Evolutionary conservation across 148 eudicot species (phyloP), one percentile per base, ranked within the genome.

Genomic region (Silene latifolia): DNA sequence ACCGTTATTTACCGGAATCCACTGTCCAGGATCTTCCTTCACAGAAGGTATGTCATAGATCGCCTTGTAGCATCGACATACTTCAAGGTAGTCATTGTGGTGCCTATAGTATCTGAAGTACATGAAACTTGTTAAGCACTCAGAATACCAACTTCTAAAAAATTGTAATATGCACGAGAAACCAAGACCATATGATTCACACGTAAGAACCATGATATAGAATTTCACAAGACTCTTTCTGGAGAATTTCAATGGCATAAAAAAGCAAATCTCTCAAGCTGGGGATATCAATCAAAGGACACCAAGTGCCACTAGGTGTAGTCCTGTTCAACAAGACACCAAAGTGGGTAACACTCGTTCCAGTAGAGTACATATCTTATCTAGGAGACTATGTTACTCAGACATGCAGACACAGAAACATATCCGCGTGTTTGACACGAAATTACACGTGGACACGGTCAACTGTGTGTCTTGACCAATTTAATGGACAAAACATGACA

Each of bases 21-120:
- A 94, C 76, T 79, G 87, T n/a, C 71, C 81, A 68, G 89, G 86
- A 76, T 92, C 86, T 65, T 89, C 97, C 56, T 79, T 85, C 78
- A 90, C 87, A 75, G 89, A 85, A 29, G 97, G 84, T 51, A 90
- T 94, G 54, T 91, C 98, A 76, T 94, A 91, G 58, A 94, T 90
- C 56, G 96, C 67, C 88, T 88, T 91, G 85, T 88, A 94, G 81
- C 93, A 88, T 27, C 93, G 88, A 76, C 93, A 88, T 74, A 92
- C 87, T 80, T 92, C 95, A 70, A 92, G 98, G 83, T 92, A 88
- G 63, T 92, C 90, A 82, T 87, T 87, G 82, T 77, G 84, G 80
- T 92, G 91, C 19, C 85, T 78, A 77, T 89, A 78, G 77, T 86
- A 90, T 80, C 92, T 89, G 75, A 67, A 85, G 0, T 42, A 62